A percentile compares a stretch with the other conserved stretches of the same genome.
Conservation (phyloP, 306 rosid species). For the Purshia tridentata region DNA sequence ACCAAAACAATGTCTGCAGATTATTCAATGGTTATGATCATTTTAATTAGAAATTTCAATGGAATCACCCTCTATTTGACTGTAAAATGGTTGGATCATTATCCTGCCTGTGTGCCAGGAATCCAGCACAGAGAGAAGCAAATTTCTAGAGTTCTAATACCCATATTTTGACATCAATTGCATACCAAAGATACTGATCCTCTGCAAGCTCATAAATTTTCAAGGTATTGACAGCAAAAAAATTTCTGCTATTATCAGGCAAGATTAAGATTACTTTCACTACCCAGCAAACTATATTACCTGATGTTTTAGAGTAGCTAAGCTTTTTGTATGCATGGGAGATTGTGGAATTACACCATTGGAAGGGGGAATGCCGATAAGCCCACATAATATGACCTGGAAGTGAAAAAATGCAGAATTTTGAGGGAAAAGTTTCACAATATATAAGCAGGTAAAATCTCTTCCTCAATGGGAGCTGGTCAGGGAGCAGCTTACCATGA, state of each 20-base stretch:
- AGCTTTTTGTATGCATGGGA: constrained; percentile 97
- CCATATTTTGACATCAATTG: constrained; percentile 8
- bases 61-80: background rate
- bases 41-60: background rate
- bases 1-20: background rate
- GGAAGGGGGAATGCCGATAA: constrained; percentile 91
- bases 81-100: too few relatives aligned
- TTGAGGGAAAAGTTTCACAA: constrained; percentile 13
- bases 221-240: constrained; percentile 1
- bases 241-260: background rate
- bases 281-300: constrained; percentile 34
- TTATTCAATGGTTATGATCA: background rate
- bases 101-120: too few relatives aligned
- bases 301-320: constrained; percentile 95
- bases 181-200: background rate
- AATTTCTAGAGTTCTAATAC: background rate
- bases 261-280: background rate
- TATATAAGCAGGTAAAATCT: constrained; percentile 18
- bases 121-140: background rate
- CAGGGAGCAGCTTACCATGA: constrained; percentile 51
- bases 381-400: constrained; percentile 86
- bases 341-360: constrained; percentile 98
- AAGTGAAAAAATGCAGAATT: constrained; percentile 24
- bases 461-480: background rate
- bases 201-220: background rate